phyloP scores from a whole-genome alignment of 371 early-diverging fungal species.

The Lichtheimia hyalospora region DNA sequence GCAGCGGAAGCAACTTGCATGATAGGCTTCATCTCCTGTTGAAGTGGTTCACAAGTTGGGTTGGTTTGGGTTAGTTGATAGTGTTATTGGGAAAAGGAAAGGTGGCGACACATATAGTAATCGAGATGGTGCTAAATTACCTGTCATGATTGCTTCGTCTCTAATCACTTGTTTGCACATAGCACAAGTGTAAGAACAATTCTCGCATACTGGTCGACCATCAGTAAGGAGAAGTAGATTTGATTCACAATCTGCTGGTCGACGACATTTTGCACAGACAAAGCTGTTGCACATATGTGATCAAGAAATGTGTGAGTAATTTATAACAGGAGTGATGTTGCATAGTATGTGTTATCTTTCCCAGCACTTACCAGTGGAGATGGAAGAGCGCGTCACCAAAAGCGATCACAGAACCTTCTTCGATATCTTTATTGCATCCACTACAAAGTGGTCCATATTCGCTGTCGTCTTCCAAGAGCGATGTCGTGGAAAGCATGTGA shows the following conservation, averaged over 20 bases:
- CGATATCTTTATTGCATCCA: conserved; percentile 69
- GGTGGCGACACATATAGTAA: conserved; percentile 2
- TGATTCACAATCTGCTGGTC: conserved; percentile 71
- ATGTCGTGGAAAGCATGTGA: conserved; percentile 10
- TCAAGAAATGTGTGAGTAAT: background rate
- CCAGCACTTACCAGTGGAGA: conserved; percentile 37
- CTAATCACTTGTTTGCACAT: conserved; percentile 77
- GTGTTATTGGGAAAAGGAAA: background rate
- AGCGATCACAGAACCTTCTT: conserved; percentile 77
- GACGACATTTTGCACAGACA: conserved; percentile 73
- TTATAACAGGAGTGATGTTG: background rate
- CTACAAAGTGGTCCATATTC: conserved; percentile 51
- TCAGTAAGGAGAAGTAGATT: conserved; percentile 77
- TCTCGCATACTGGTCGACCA: conserved; percentile 80
- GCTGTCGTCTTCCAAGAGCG: conserved; percentile 11
- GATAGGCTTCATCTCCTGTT: conserved; percentile 80
- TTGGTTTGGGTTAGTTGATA: background rate
- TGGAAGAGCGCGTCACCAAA: conserved; percentile 44
- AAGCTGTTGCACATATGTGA: conserved; percentile 45
- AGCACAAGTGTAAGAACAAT: conserved; percentile 83
- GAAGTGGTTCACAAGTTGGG: background rate
- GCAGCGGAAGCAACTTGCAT: conserved; percentile 84
- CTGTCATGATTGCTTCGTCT: conserved; percentile 88
- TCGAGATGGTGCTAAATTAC: conserved; percentile 27
- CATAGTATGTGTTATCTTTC: too few species aligned